Evolutionary conservation across 2,329 filamentous ascomycete genomes (phyloP), one percentile per base, ranked within the genome.

Genomic region (Lasiodiplodia gonubiensis): DNA sequence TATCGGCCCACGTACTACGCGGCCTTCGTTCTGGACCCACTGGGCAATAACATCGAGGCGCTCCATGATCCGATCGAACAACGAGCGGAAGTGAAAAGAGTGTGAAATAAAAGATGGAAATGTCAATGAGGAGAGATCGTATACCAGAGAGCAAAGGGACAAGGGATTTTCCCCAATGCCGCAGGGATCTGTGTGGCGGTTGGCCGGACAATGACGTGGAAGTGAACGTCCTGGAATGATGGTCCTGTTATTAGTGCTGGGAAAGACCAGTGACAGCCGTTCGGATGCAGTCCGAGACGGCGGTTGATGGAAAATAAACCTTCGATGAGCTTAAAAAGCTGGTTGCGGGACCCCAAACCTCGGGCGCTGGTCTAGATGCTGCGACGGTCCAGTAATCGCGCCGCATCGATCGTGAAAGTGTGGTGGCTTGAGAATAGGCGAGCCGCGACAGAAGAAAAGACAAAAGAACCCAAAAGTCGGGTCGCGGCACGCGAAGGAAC

Each of bases 1-100:
- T 75, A 75, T 66, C 70, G 72, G 68, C 64, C 71, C 30, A 71
- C 74, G 42, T 76, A 75, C 68, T 75, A 74, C 69, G 72, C 68
- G 10, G 73, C 70, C 11, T 75, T 75, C 66, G 71, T 75, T 11
- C 30, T 71, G 18, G 74, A 76, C 70, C 73, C 73, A 53, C 53
- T 73, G 59, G 46, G 59, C 7, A 63, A 63, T 46, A 51, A 37
- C 46, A 25, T 63, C 46, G 59, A 63, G 30, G 59, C 46, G 3
- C 49, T 37, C 16, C 35, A 63, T 21, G 42, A 63, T 25, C 46
- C 30, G 14, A 46, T 33, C 39, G 42, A 46, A 11, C 18, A 5
- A 16, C 14, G 14, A 12, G 42, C n/a, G 27, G 12, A 49, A 2
- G 27, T 18, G 18, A 49, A 25, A 25, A 21, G 23, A n/a, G 30